Conservation (phyloP, 768 basidiomycete species). For the Rhodotorula babjevae region DNA sequence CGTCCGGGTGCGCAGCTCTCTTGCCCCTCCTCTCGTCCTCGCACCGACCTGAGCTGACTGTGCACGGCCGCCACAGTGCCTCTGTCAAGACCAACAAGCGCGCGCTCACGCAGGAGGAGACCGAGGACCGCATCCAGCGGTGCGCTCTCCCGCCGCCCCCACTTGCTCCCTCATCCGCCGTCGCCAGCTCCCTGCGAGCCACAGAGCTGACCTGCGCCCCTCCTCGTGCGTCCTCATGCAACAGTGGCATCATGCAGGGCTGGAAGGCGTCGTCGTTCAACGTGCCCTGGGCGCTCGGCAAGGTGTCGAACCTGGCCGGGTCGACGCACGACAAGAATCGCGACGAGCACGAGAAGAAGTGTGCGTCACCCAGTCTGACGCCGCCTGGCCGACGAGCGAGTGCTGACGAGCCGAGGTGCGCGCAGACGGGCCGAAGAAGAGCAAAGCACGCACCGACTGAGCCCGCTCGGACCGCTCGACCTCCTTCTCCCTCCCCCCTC, state of each 20-base stretch:
- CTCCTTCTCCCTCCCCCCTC: no score
- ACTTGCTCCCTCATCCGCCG: not conserved
- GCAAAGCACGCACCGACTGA: not conserved
- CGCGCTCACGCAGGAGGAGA: conserved; percentile 30
- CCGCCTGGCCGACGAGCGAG: no score
- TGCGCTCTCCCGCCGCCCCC: not conserved
- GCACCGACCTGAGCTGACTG: not conserved
- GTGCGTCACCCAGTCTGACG: not conserved
- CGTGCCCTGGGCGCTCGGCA: conserved; percentile 29
- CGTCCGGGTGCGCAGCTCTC: conserved; percentile 10
- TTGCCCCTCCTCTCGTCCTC: not conserved
- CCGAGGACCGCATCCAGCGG: conserved; percentile 28
- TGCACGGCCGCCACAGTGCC: not conserved
- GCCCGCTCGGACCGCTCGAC: not conserved
- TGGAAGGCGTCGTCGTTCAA: conserved; percentile 32
- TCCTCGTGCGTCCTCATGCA: no score
- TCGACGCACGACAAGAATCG: conserved; percentile 31
- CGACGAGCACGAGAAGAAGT: conserved; percentile 28
- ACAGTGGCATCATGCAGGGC: conserved; percentile 31
- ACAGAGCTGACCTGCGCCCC: not conserved
- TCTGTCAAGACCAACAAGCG: conserved; percentile 31
- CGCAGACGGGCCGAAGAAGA: conserved; percentile 19
- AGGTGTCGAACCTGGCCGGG: conserved; percentile 29
- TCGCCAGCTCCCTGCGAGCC: not conserved
- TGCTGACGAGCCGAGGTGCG: no score